phyloP scores from a whole-genome alignment of 2,329 filamentous ascomycete genomes.

The Trichophyton rubrum region DNA sequence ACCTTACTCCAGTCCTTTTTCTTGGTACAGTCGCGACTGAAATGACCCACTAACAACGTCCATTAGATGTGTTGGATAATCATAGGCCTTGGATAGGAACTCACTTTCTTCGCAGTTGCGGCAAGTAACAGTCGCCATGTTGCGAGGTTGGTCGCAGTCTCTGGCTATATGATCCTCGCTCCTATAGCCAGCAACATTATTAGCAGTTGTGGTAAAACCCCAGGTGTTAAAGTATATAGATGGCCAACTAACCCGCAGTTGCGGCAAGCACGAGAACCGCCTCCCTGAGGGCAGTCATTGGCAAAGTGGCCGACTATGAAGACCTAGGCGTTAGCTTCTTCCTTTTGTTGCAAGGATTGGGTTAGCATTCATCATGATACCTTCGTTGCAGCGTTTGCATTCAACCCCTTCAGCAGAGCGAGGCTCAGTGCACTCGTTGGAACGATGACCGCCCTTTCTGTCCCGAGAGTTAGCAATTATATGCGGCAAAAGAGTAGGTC shows the following conservation, averaged over 20 bases:
- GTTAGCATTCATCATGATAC: constrained; percentile 16
- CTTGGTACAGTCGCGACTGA: constrained; percentile 32
- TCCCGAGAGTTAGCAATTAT: constrained; percentile 4
- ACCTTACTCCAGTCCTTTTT: constrained; percentile 34
- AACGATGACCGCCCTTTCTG: constrained; percentile 34
- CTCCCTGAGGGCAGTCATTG: constrained; percentile 33
- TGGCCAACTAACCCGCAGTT: constrained; percentile 32
- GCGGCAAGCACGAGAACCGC: constrained; percentile 28
- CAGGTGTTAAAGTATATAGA: not conserved
- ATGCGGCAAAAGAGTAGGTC: not conserved
- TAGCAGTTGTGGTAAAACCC: not conserved
- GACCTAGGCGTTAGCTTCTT: constrained; percentile 9
- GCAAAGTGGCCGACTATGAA: constrained; percentile 33
- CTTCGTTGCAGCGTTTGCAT: constrained; percentile 33
- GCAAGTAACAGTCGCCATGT: constrained; percentile 30
- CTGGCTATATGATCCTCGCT: constrained; percentile 31
- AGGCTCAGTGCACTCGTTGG: constrained; percentile 37
- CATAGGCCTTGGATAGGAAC: not conserved
- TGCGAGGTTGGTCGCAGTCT: constrained; percentile 33
- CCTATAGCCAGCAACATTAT: constrained; percentile 21
- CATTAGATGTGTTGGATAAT: not conserved
- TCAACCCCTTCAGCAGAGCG: constrained; percentile 34
- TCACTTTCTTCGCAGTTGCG: constrained; percentile 35
- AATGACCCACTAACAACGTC: constrained; percentile 27
- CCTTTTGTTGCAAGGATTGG: not conserved